A percentile compares a stretch with the other conserved stretches of the same genome.
Conservation (phyloP, 78 protist genomes). For the Pigoraptor vietnamica region DNA sequence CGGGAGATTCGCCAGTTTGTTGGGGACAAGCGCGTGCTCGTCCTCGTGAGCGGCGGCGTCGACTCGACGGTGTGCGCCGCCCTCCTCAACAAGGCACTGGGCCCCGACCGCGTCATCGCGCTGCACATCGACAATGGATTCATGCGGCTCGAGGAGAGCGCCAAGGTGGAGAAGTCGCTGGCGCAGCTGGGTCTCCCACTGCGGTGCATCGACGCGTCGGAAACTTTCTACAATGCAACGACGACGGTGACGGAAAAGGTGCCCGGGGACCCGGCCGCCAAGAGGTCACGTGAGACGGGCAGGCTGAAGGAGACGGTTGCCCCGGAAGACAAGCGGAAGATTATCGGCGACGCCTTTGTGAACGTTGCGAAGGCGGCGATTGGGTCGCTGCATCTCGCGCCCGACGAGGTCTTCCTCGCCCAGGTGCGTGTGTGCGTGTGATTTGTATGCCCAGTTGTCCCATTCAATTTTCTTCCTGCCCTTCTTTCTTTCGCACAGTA, state of each 20-base stretch:
- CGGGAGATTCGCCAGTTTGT: slow-evolving; percentile 39
- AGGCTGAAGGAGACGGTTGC: slow-evolving; percentile 5
- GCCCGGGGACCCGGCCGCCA: neutral
- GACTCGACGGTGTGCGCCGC: slow-evolving; percentile 93
- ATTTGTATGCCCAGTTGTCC: too few species aligned
- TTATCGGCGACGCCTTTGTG: slow-evolving; percentile 95
- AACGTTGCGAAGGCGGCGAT: slow-evolving; percentile 42
- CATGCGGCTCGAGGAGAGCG: slow-evolving; percentile 72
- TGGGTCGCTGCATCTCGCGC: slow-evolving; percentile 29
- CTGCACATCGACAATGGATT: slow-evolving; percentile 92
- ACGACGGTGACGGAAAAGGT: slow-evolving; percentile 44
- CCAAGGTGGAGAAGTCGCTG: neutral
- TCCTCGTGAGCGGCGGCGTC: slow-evolving; percentile 92
- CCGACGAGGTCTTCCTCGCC: slow-evolving; percentile 58
- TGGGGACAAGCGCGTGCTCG: slow-evolving; percentile 38
- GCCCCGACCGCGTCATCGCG: slow-evolving; percentile 69
- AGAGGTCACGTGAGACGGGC: neutral
- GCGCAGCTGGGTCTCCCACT: slow-evolving; percentile 7
- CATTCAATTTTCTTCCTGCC: too few species aligned
- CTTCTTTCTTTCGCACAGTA: too few species aligned
- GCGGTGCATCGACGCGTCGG: slow-evolving; percentile 67
- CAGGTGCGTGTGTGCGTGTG: too few species aligned
- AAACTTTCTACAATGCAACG: slow-evolving; percentile 70
- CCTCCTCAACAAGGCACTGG: slow-evolving; percentile 79
- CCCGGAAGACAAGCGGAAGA: slow-evolving; percentile 81